These are phyloP conservation scores for Paramyrothecium roridum DNA, from an alignment of 2,329 filamentous ascomycete species.

Conservation along the genomic window DNA sequence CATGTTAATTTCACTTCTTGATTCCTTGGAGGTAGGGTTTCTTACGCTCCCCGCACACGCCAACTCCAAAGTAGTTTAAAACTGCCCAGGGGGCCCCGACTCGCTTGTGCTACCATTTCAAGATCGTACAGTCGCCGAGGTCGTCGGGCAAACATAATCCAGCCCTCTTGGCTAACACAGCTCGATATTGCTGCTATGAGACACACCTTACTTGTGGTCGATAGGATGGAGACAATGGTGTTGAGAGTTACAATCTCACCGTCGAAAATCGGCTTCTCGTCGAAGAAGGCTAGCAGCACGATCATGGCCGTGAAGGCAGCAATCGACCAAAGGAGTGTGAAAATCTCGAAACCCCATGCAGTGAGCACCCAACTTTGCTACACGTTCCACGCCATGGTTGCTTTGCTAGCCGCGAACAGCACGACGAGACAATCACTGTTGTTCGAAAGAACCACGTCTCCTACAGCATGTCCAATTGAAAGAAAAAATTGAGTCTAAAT, in stretches of 20 bases:
- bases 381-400: too few relatives aligned
- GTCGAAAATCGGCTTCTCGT: conserved; percentile 10
- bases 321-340: conserved; percentile 3
- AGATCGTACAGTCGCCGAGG: conserved; percentile 10
- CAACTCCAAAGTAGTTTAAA: conserved; percentile 5
- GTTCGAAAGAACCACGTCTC: too few relatives aligned
- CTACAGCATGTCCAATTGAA: too few relatives aligned
- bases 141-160: conserved; percentile 7
- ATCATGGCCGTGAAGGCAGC: conserved; percentile 6
- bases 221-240: conserved; percentile 9
- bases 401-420: too few relatives aligned
- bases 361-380: too few relatives aligned
- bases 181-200: conserved; percentile 8
- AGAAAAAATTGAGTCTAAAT: too few relatives aligned
- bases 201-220: conserved; percentile 7
- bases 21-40: background rate
- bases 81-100: conserved; percentile 9
- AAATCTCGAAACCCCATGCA: conserved; percentile 5
- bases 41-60: conserved; percentile 7
- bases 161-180: conserved; percentile 10
- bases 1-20: background rate
- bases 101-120: conserved; percentile 9
- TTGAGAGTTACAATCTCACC: conserved; percentile 8
- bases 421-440: too few relatives aligned
- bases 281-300: conserved; percentile 4